Evolutionary conservation across 2,329 filamentous ascomycete species (phyloP).

Genomic region (Rhytidhysteron rufulum): DNA sequence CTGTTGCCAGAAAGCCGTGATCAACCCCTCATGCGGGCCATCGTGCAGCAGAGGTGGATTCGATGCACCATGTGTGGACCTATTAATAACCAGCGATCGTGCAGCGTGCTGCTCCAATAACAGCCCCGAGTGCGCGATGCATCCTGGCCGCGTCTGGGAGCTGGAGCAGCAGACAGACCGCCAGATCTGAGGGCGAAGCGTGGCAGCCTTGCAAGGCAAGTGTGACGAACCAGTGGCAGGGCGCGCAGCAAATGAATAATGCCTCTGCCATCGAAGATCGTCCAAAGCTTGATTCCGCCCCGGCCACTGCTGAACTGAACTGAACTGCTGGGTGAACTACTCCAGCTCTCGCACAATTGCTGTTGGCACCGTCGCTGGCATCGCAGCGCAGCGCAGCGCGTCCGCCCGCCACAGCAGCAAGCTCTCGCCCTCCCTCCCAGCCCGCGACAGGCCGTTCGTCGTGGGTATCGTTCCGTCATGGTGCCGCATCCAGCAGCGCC

Average conservation of each 20-base stretch:
- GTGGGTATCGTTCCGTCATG: too few species aligned
- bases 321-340: not conserved
- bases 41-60: constrained; percentile 7
- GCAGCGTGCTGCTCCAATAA: constrained; percentile 14
- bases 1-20: constrained; percentile 6
- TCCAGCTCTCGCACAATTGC: too few species aligned
- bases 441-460: not conserved
- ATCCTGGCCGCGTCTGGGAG: too few species aligned
- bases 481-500: too few species aligned
- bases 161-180: constrained; percentile 5
- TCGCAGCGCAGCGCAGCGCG: not conserved
- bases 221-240: constrained; percentile 22
- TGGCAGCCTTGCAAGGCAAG: constrained; percentile 27
- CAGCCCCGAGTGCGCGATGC: too few species aligned
- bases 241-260: not conserved
- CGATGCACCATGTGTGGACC: constrained; percentile 8
- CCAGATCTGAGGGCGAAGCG: constrained; percentile 17
- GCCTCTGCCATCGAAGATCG: not conserved
- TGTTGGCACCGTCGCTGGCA: not conserved
- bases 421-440: not conserved
- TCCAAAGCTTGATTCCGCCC: constrained; percentile 31
- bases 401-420: not conserved
- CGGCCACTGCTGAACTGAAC: constrained; percentile 1
- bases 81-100: constrained; percentile 25
- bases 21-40: constrained; percentile 14